phyloP scores from a whole-genome alignment of 345 rosid genomes.

The Isatis tinctoria region DNA sequence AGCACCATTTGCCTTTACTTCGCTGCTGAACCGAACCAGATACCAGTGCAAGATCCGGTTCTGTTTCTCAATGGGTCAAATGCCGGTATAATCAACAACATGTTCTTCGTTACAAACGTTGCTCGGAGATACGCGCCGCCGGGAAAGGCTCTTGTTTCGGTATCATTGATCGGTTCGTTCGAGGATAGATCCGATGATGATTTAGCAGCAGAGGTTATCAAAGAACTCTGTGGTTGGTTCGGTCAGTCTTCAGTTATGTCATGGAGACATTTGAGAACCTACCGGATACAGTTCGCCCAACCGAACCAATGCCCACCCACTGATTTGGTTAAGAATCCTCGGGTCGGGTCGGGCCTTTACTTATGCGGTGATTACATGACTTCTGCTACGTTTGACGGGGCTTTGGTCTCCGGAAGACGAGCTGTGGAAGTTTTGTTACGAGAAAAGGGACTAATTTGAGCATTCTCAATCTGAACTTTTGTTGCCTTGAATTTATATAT shows the following conservation, averaged over 20 bases:
- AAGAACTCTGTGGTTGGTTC: conserved; percentile 75
- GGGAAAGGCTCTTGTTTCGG: conserved; percentile 66
- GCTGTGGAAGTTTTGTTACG: conserved; percentile 70
- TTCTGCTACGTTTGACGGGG: conserved; percentile 87
- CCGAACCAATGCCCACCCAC: conserved; percentile 87
- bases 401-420: conserved; percentile 76
- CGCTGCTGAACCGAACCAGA: conserved; percentile 42
- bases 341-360: conserved; percentile 44
- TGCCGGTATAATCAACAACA: conserved; percentile 77
- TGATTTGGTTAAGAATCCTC: conserved; percentile 51
- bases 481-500: neutral
- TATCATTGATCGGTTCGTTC: conserved; percentile 68
- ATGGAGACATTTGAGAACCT: conserved; percentile 78
- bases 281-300: conserved; percentile 66
- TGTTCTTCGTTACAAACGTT: conserved; percentile 85
- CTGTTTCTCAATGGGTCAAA: conserved; percentile 78
- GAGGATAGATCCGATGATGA: conserved; percentile 49
- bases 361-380: conserved; percentile 75
- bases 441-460: conserved; percentile 26
- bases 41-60: conserved; percentile 69
- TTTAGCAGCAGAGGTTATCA: conserved; percentile 43
- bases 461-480: neutral
- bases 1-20: conserved; percentile 81
- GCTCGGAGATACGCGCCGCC: conserved; percentile 70
- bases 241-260: conserved; percentile 44